Conservation (phyloP, 163 green algal species). For the Smithsoniella earleae region DNA sequence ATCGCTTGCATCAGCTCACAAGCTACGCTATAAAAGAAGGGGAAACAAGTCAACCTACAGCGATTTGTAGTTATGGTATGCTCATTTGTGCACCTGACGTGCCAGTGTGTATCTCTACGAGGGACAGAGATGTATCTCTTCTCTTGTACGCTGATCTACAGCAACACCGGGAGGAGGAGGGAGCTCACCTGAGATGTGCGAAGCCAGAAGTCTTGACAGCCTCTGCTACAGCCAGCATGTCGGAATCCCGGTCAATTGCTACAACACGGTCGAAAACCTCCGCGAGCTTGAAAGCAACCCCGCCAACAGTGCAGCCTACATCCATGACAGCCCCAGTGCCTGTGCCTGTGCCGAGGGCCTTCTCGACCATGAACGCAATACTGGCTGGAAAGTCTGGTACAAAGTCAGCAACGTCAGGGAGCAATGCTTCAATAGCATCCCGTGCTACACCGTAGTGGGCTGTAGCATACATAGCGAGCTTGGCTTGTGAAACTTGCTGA, state of each 20-base stretch:
- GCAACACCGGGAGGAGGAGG: too few relatives aligned
- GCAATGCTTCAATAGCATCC: constrained; percentile 2
- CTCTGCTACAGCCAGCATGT: constrained; percentile 29
- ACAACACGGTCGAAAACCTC: constrained; percentile 34
- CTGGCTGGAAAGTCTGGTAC: constrained; percentile 40
- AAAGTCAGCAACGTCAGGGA: background rate
- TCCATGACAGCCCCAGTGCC: constrained; percentile 44
- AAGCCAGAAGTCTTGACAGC: constrained; percentile 29
- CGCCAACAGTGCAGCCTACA: constrained; percentile 57
- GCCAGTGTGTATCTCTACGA: too few relatives aligned
- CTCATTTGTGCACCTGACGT: too few relatives aligned
- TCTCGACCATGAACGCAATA: constrained; percentile 38
- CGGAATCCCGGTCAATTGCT: constrained; percentile 36
- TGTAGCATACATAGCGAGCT: too few relatives aligned
- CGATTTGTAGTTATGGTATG: too few relatives aligned
- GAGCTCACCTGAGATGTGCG: background rate
- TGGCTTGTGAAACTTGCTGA: too few relatives aligned
- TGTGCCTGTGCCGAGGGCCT: background rate
- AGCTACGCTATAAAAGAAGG: too few relatives aligned
- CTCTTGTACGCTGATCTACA: too few relatives aligned
- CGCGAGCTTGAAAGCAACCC: constrained; percentile 51
- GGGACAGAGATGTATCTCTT: too few relatives aligned
- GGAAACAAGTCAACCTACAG: too few relatives aligned
- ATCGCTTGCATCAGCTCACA: too few relatives aligned
- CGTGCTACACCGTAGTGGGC: background rate